Evolutionary conservation across 306 rosid species (phyloP).

Genomic region (Cucurbita ficifolia): DNA sequence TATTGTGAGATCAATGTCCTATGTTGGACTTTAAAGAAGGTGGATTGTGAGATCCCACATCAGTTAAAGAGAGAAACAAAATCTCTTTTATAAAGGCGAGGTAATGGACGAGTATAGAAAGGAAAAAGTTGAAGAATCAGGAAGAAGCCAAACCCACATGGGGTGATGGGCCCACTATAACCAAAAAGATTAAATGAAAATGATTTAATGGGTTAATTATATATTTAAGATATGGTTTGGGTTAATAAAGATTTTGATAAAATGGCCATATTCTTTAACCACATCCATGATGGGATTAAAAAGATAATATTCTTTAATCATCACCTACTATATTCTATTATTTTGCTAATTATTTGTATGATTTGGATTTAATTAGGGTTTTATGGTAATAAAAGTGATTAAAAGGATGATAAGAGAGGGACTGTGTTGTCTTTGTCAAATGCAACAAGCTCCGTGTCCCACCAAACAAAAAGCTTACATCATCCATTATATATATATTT

Average conservation of each 20-base stretch:
- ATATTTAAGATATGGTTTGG: not conserved
- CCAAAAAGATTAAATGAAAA: not conserved
- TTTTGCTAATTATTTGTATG: slow-evolving; percentile 2
- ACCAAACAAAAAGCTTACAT: slow-evolving; percentile 3
- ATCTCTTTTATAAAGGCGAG: no score
- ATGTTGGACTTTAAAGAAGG: no score
- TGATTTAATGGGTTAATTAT: slow-evolving; percentile 3
- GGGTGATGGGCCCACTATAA: not conserved
- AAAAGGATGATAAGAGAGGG: not conserved
- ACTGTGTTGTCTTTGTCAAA: not conserved
- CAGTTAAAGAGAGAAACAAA: no score
- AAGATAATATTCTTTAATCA: slow-evolving; percentile 1
- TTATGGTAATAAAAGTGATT: not conserved
- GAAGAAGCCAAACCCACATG: not conserved
- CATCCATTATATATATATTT: not conserved
- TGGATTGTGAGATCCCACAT: no score
- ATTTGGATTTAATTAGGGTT: not conserved
- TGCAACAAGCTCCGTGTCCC: not conserved
- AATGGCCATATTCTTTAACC: not conserved
- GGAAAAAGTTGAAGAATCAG: not conserved
- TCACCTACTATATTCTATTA: not conserved
- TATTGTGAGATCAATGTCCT: no score
- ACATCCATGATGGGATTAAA: not conserved
- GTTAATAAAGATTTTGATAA: not conserved
- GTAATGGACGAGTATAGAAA: not conserved